These are phyloP conservation scores for Globisporangium mamillatum DNA, from an alignment of 352 stramenopile genomes.

Conservation along the genomic window DNA sequence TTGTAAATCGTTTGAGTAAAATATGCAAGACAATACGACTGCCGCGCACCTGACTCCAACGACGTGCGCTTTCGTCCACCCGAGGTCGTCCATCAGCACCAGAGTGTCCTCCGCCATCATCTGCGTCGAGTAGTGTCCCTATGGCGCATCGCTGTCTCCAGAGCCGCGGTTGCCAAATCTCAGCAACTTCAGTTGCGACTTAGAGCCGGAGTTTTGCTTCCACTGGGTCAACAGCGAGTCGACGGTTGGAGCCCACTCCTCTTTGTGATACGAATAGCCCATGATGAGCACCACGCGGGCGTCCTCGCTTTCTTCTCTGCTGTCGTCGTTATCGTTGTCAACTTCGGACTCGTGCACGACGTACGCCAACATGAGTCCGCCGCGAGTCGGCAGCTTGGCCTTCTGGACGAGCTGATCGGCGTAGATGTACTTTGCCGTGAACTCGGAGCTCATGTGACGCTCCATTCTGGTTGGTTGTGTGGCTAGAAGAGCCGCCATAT, in stretches of 20 bases:
- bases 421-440: not conserved
- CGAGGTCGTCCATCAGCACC: conserved; percentile 27
- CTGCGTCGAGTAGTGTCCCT: conserved; percentile 29
- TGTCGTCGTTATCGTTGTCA: not conserved
- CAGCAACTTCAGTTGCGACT: conserved; percentile 38
- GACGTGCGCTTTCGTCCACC: conserved; percentile 5
- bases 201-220: conserved; percentile 5
- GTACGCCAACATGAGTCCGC: conserved; percentile 41
- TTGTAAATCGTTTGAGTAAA: not conserved
- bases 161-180: conserved; percentile 63
- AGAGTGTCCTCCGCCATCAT: conserved; percentile 32
- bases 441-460: conserved; percentile 15
- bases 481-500: not conserved
- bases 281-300: conserved; percentile 38
- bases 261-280: conserved; percentile 40
- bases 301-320: conserved; percentile 13
- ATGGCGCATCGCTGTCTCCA: conserved; percentile 28
- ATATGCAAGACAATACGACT: not conserved
- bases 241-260: conserved; percentile 37
- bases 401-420: not conserved
- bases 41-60: conserved; percentile 5
- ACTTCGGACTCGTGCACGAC: conserved; percentile 27
- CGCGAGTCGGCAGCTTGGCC: conserved; percentile 35
- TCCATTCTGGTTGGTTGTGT: conserved; percentile 16
- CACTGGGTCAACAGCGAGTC: conserved; percentile 33